A percentile compares a stretch with the other conserved stretches of the same genome.
Conservation (phyloP, 2,329 filamentous ascomycete species). For the Dryadomyces quercus-mongolicae region DNA sequence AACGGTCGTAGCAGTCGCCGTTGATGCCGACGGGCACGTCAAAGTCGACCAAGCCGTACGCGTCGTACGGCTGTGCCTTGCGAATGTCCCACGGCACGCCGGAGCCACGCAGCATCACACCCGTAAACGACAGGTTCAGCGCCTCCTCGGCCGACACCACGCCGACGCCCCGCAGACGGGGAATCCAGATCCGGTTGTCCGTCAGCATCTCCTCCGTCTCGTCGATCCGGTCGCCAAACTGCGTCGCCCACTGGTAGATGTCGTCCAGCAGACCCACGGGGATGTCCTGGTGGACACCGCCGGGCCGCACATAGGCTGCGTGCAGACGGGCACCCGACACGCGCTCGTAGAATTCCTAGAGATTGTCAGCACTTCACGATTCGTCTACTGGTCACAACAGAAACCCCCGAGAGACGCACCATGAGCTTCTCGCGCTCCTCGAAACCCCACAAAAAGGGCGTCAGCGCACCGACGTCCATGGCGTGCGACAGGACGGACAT, state of each 20-base stretch:
- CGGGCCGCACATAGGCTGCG: conserved; percentile 90
- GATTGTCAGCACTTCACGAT: conserved; percentile 2
- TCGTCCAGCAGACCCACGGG: conserved; percentile 90
- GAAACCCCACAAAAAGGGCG: conserved; percentile 98
- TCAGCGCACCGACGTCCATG: conserved; percentile 97
- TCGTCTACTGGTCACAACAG: too few species aligned
- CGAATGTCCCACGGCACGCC: conserved; percentile 94
- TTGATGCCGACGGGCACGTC: conserved; percentile 94
- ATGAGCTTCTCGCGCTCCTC: conserved; percentile 99
- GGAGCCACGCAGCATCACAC: conserved; percentile 95
- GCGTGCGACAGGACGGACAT: conserved; percentile 97
- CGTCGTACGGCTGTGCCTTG: conserved; percentile 94
- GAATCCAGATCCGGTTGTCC: conserved; percentile 98
- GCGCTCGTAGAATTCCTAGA: conserved; percentile 97
- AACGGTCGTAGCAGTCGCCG: conserved; percentile 98
- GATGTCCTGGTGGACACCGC: conserved; percentile 91
- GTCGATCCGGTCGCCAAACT: conserved; percentile 96
- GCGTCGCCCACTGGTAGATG: conserved; percentile 99
- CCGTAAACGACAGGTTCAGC: conserved; percentile 93
- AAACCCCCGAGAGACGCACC: too few species aligned
- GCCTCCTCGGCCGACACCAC: conserved; percentile 86
- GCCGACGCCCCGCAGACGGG: conserved; percentile 80
- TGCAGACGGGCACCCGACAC: conserved; percentile 96
- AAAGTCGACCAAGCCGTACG: conserved; percentile 95
- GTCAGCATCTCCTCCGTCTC: conserved; percentile 98